Base-by-base conservation (phyloP, 352 stramenopile species). In the Globisporangium nodosum region DNA sequence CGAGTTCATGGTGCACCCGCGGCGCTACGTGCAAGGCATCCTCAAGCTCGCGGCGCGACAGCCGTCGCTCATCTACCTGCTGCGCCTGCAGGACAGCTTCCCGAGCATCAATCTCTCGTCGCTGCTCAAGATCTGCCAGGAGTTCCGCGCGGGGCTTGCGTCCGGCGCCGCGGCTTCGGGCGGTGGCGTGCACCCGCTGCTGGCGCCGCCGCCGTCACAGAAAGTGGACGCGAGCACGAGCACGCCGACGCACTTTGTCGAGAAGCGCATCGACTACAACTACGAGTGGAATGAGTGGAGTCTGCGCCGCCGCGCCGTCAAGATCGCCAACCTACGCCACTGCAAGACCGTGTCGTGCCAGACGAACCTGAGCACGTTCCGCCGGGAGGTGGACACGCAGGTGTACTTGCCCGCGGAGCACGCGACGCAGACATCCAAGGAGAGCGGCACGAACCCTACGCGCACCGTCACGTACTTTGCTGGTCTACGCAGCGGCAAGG, bases 271-370 rank as follows among this genome's bases (percentile, higher is more conserved):
- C 18, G 92, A 97, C 73, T 80, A 80, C 60, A 81, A 85, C 47
- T 98, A 98, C 70, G 84, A 96, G 52, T 98, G 92, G 90, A 98
- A 98, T 73, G 92, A 98, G 67, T 98, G 94, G 94, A 89, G 78
- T 53, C 71, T 98, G 48, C 78, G 93, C 15, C 81, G 88, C 43
- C 84, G 88, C 39, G 90, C 90, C 24, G 71, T 98, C 45, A 86
- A 96, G 67, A 79, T 97, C 51, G 90, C 90, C 20, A 98, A 98
- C 61, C 63, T 98, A 50, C 77, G 82, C 37, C 91, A 97, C 46
- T 97, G 85, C 65, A 81, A 78, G 15, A 98, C 92, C 1, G 85
- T 83, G 39, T 88, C 81, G 13, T 81, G 81, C 53, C 94, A 98
- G 70, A 98, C 94, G 18, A 71, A 79, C 16, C 64, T 91, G 31